Percentiles rank a stretch among this genome's conserved stretches.
phyloP scores from a whole-genome alignment of 2,329 filamentous ascomycete species.

The Penicillium palitans region DNA sequence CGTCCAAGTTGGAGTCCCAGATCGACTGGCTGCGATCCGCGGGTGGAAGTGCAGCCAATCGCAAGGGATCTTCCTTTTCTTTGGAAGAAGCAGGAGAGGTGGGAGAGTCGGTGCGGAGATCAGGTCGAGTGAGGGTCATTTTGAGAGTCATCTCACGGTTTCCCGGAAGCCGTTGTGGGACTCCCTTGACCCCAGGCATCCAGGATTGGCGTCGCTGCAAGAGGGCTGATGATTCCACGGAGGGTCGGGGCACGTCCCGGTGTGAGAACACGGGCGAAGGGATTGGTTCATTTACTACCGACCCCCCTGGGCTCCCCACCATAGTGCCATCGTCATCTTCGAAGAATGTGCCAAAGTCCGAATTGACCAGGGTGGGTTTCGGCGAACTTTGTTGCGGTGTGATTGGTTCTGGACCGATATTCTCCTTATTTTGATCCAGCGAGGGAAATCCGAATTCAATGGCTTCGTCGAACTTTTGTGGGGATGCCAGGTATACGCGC shows the following conservation, averaged over 20 bases:
- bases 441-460: slow-evolving; percentile 87
- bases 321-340: slow-evolving; percentile 50
- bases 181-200: slow-evolving; percentile 34
- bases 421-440: slow-evolving; percentile 35
- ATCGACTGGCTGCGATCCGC: slow-evolving; percentile 45
- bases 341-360: slow-evolving; percentile 54
- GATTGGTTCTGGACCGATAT: slow-evolving; percentile 16
- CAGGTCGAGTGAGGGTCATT: slow-evolving; percentile 90
- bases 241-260: slow-evolving; percentile 16
- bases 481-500: slow-evolving; percentile 79
- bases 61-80: slow-evolving; percentile 56
- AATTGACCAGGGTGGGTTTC: slow-evolving; percentile 40
- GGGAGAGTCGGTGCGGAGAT: slow-evolving; percentile 61
- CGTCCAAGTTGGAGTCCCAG: slow-evolving; percentile 46
- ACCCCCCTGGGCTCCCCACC: slow-evolving; percentile 33
- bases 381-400: slow-evolving; percentile 29
- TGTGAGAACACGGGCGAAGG: slow-evolving; percentile 19
- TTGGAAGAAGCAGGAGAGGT: slow-evolving; percentile 59
- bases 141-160: slow-evolving; percentile 91
- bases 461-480: slow-evolving; percentile 93
- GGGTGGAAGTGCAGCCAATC: slow-evolving; percentile 54
- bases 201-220: slow-evolving; percentile 20
- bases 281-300: slow-evolving; percentile 25
- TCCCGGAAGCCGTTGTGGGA: slow-evolving; percentile 55
- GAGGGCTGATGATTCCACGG: slow-evolving; percentile 17